Evolutionary conservation across 148 eudicot genomes (phyloP).

Genomic region (Camellia lanceoleosa): DNA sequence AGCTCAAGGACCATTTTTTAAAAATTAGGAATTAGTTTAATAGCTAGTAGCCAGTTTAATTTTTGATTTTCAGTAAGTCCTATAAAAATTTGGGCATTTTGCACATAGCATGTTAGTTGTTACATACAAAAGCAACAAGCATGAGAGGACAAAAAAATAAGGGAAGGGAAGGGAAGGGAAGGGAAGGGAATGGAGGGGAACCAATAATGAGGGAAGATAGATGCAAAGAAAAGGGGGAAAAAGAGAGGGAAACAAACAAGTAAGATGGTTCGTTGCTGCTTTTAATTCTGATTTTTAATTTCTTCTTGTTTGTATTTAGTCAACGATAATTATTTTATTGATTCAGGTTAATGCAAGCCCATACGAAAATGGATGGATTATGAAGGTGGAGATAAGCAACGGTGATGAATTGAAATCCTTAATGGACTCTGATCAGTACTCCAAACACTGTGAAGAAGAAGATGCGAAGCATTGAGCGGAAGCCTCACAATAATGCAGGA

Average conservation of each 20-base stretch:
- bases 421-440: conserved; percentile 77
- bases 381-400: conserved; percentile 70
- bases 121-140: too few relatives aligned
- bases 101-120: background rate
- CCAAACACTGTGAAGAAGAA: conserved; percentile 89
- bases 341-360: conserved; percentile 67
- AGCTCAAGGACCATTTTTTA: too few relatives aligned
- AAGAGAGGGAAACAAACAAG: background rate
- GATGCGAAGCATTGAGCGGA: conserved; percentile 59
- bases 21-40: too few relatives aligned
- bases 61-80: too few relatives aligned
- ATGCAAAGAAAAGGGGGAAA: too few relatives aligned
- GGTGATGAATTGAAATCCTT: conserved; percentile 46
- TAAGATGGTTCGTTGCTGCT: background rate
- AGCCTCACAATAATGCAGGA: background rate
- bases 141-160: too few relatives aligned
- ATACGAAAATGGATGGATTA: conserved; percentile 83
- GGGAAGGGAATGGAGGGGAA: too few relatives aligned
- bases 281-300: background rate
- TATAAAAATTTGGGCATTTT: background rate
- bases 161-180: too few relatives aligned
- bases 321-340: background rate
- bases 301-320: background rate
- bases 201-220: too few relatives aligned
- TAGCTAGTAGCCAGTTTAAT: too few relatives aligned